A percentile compares a stretch with the other conserved stretches of the same genome.
These are phyloP conservation scores for Aspergillus funiculosus DNA, from an alignment of 495 filamentous ascomycete species.

Conservation along the genomic window DNA sequence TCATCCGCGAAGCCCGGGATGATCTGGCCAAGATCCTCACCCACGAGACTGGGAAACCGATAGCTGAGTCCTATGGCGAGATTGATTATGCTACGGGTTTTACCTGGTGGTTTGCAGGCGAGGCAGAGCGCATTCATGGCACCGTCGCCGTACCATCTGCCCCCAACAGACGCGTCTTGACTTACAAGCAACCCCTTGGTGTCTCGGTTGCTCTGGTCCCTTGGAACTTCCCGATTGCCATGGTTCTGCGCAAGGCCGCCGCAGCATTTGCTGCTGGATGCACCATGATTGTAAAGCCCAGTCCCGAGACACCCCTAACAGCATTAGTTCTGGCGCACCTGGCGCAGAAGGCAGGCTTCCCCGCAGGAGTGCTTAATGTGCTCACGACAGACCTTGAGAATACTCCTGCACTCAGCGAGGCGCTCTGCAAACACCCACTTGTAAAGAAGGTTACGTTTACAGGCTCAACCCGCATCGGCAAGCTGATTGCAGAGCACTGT, in stretches of 20 bases:
- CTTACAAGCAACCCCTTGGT: conserved; percentile 64
- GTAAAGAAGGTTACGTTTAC: conserved; percentile 74
- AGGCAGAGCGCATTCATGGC: conserved; percentile 65
- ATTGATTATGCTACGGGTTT: conserved; percentile 57
- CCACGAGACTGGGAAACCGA: conserved; percentile 60
- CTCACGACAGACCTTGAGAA: conserved; percentile 55
- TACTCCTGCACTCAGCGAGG: conserved; percentile 57
- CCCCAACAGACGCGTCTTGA: conserved; percentile 59
- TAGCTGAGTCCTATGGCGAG: conserved; percentile 53
- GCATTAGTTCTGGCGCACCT: conserved; percentile 49
- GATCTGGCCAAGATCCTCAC: conserved; percentile 56
- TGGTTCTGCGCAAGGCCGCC: conserved; percentile 64
- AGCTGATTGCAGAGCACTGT: conserved; percentile 54
- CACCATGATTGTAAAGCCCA: conserved; percentile 58
- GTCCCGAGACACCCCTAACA: conserved; percentile 56
- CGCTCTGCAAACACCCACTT: conserved; percentile 57
- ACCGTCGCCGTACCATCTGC: conserved; percentile 49
- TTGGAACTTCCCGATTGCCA: conserved; percentile 60
- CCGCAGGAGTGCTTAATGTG: conserved; percentile 51
- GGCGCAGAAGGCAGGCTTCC: conserved; percentile 50
- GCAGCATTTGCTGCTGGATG: conserved; percentile 69
- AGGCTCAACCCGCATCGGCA: conserved; percentile 60
- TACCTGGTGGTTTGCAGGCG: conserved; percentile 60
- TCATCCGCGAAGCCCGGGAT: conserved; percentile 45
- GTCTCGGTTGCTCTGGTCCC: conserved; percentile 60